Evolutionary conservation across 345 rosid species (phyloP), one percentile per base, ranked within the genome.

Genomic region (Rhizophora mangle): DNA sequence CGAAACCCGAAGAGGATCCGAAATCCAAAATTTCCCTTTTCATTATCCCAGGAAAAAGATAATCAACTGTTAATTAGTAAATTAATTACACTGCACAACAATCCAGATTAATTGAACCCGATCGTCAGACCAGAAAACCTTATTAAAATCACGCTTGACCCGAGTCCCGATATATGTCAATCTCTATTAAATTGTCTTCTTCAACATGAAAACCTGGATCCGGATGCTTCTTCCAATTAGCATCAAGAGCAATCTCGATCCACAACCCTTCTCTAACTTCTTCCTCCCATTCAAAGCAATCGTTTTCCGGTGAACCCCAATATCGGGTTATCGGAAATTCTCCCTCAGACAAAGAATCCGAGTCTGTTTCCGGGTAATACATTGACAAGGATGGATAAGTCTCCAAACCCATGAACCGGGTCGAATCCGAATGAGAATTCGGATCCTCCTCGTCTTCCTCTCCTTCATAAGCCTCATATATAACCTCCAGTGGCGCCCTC

Each of bases 401-500:
- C 68, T 74, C 85, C 9, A 43, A 0, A 74, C 54, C 72, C 24
- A 29, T 62, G 27, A 43, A 13, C 19, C 49, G 49, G 49, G 49
- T 43, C 49, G 19, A 43, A 43, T 43, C 49, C 49, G 19, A 43
- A 43, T 43, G 18, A 27, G 21, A 65, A 16, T 74, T 58, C 19
- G 56, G 69, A 6, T 72, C 73, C 13, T 80, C 84, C 0, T 72
- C 82, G 9, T 80, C 83, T 18, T 80, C 89, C 30, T 82, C 91
- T 3, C 77, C 93, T 74, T 82, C 88, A 15, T 74, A 72, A 2
- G 68, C 85, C 78, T 93, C 97, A 65, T 93, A 83, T 57, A 94
- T 94, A 47, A 91, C 92, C 27, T 88, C 92, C 62, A 94, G 62
- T 29, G 98, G 97, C 3, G 95, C 96, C 68, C 84, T 83, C 43